Percentiles rank a stretch among this genome's conserved stretches.
Evolutionary conservation across 2,329 filamentous ascomycete species (phyloP).

Genomic region (Torrubiella hemipterigena): DNA sequence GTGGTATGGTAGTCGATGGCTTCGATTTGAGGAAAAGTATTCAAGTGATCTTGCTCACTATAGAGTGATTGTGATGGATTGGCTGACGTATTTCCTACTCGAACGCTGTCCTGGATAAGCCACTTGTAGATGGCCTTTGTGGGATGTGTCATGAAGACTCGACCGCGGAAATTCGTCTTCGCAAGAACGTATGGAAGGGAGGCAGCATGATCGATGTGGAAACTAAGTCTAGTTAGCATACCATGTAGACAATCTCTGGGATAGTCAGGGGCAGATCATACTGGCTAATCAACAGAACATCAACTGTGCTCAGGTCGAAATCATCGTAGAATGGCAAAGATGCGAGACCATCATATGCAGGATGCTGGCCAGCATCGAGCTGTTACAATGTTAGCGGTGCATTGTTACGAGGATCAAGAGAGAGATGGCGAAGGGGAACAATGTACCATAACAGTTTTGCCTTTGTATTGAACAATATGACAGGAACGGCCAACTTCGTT

Average conservation of each 20-base stretch:
- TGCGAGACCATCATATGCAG: constrained; percentile 87
- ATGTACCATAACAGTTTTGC: constrained; percentile 92
- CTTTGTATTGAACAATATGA: constrained; percentile 98
- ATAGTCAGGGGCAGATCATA: constrained; percentile 46
- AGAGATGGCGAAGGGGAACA: no score
- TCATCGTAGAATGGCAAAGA: constrained; percentile 96
- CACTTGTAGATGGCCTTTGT: constrained; percentile 99
- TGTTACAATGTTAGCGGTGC: constrained; percentile 20
- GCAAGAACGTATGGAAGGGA: constrained; percentile 95
- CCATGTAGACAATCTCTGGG: not conserved
- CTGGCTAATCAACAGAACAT: constrained; percentile 97
- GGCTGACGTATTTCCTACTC: constrained; percentile 64
- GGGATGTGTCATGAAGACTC: constrained; percentile 98
- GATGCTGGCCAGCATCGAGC: constrained; percentile 96
- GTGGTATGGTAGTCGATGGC: constrained; percentile 98
- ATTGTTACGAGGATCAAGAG: not conserved
- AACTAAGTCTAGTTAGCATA: constrained; percentile 44
- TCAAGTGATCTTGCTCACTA: constrained; percentile 88
- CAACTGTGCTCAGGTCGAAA: constrained; percentile 93
- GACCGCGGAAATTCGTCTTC: constrained; percentile 94
- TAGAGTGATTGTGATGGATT: constrained; percentile 68
- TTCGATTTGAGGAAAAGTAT: constrained; percentile 88
- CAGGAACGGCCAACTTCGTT: constrained; percentile 96
- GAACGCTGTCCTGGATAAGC: constrained; percentile 94
- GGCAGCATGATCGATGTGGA: constrained; percentile 96